These are phyloP conservation scores for Cladosporium velox DNA, from an alignment of 2,329 filamentous ascomycete genomes.

Conservation along the genomic window DNA sequence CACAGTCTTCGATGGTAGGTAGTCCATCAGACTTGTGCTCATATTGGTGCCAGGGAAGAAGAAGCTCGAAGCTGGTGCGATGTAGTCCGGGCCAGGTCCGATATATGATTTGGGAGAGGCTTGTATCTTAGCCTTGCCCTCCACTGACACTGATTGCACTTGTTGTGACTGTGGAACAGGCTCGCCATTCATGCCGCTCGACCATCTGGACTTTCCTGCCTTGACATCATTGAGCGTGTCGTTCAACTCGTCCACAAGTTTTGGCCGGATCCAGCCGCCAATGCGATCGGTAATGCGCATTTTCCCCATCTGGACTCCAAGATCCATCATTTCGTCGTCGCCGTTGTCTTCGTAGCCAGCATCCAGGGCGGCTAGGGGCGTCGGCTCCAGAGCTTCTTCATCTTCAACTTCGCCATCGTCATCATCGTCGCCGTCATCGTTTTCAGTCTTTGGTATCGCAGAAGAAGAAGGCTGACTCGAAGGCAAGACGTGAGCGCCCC, in stretches of 20 bases:
- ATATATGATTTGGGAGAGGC: slow-evolving; percentile 53
- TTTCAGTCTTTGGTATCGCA: not conserved
- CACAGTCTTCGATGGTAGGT: slow-evolving; percentile 59
- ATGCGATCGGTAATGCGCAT: slow-evolving; percentile 73
- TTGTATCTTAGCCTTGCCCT: slow-evolving; percentile 26
- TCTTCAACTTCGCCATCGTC: slow-evolving; percentile 60
- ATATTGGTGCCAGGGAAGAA: slow-evolving; percentile 59
- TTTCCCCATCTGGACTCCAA: slow-evolving; percentile 71
- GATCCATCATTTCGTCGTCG: slow-evolving; percentile 69
- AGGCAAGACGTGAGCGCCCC: slow-evolving; percentile 28
- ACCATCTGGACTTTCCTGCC: slow-evolving; percentile 30
- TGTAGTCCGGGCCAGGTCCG: slow-evolving; percentile 65
- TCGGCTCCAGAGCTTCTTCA: slow-evolving; percentile 61
- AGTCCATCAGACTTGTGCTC: slow-evolving; percentile 57
- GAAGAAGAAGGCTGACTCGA: slow-evolving; percentile 18
- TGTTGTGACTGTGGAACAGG: not conserved
- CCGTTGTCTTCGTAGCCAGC: slow-evolving; percentile 66
- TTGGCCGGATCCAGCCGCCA: slow-evolving; percentile 70
- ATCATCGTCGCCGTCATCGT: slow-evolving; percentile 55
- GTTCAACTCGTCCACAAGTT: slow-evolving; percentile 67
- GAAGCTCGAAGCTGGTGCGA: slow-evolving; percentile 67
- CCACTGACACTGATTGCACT: slow-evolving; percentile 3
- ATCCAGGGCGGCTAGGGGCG: slow-evolving; percentile 64
- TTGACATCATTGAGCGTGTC: slow-evolving; percentile 37
- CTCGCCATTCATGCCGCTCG: not conserved